Evolutionary conservation across 2,329 filamentous ascomycete genomes (phyloP).

Genomic region (Pseudocercospora fuligena): DNA sequence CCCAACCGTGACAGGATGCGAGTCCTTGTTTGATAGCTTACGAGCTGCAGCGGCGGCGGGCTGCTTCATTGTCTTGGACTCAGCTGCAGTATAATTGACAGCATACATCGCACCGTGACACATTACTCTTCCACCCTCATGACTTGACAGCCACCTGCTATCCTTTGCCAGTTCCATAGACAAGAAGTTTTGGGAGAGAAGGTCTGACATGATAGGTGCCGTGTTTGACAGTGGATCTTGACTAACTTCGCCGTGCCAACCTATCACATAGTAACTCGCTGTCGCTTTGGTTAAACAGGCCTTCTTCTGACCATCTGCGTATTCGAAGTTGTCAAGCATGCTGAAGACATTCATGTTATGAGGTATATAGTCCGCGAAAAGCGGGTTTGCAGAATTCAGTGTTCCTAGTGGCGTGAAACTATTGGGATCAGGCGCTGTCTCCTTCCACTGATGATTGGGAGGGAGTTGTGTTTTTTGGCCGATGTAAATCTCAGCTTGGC

Average conservation of each 20-base stretch:
- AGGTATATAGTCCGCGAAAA: conserved; percentile 18
- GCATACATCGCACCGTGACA: conserved; percentile 19
- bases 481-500: conserved; percentile 15
- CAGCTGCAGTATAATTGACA: conserved; percentile 9
- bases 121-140: neutral
- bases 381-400: conserved; percentile 13
- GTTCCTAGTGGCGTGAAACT: conserved; percentile 5
- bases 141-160: neutral
- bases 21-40: neutral
- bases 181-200: neutral
- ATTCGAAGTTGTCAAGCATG: conserved; percentile 17
- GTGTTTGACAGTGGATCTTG: conserved; percentile 19
- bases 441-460: neutral
- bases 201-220: neutral
- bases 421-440: neutral
- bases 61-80: neutral
- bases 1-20: conserved; percentile 17
- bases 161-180: conserved; percentile 1
- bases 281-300: conserved; percentile 15
- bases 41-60: neutral
- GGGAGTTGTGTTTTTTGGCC: conserved; percentile 7
- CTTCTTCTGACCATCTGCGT: neutral
- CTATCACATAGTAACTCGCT: conserved; percentile 20
- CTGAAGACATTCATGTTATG: conserved; percentile 20
- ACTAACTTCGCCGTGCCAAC: conserved; percentile 17